phyloP scores from a whole-genome alignment of 2,329 filamentous ascomycete genomes.

The Exophiala calicioides region DNA sequence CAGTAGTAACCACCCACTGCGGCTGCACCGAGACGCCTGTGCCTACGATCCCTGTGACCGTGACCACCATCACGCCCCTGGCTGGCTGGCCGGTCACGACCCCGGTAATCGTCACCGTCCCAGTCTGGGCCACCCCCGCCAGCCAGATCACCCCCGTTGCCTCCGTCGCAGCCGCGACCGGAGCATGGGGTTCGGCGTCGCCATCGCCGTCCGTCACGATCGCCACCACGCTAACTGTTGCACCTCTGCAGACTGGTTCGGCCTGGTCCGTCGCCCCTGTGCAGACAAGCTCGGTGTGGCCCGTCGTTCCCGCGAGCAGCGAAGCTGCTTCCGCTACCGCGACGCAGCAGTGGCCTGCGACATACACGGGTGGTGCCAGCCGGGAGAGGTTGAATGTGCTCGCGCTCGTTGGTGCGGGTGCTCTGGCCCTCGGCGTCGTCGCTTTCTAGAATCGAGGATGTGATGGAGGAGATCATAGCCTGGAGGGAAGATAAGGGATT shows the following conservation, averaged over 20 bases:
- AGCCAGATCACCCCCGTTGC: too few species aligned
- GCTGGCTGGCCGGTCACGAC: constrained; percentile 14
- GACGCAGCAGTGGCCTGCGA: constrained; percentile 15
- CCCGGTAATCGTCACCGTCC: neutral
- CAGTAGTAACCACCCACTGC: constrained; percentile 14
- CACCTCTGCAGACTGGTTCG: constrained; percentile 8
- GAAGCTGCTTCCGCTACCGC: neutral
- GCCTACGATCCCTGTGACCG: constrained; percentile 14
- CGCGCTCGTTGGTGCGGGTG: constrained; percentile 12
- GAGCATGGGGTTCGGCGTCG: too few species aligned
- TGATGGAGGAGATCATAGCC: too few species aligned
- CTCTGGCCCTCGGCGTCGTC: constrained; percentile 10
- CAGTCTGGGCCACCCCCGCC: too few species aligned
- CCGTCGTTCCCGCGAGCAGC: constrained; percentile 2
- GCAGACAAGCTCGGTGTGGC: neutral
- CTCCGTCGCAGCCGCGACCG: too few species aligned
- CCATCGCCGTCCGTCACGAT: constrained; percentile 13
- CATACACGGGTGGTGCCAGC: constrained; percentile 22
- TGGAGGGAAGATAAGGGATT: too few species aligned
- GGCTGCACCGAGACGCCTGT: constrained; percentile 20
- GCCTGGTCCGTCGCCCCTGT: neutral
- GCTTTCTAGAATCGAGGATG: constrained; percentile 5
- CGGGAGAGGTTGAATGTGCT: constrained; percentile 9
- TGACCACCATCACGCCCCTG: constrained; percentile 13
- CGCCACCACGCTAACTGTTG: constrained; percentile 19